These are phyloP conservation scores for Moesziomyces antarcticus DNA, from an alignment of 1,284 basidiomycete species.

Conservation along the genomic window DNA sequence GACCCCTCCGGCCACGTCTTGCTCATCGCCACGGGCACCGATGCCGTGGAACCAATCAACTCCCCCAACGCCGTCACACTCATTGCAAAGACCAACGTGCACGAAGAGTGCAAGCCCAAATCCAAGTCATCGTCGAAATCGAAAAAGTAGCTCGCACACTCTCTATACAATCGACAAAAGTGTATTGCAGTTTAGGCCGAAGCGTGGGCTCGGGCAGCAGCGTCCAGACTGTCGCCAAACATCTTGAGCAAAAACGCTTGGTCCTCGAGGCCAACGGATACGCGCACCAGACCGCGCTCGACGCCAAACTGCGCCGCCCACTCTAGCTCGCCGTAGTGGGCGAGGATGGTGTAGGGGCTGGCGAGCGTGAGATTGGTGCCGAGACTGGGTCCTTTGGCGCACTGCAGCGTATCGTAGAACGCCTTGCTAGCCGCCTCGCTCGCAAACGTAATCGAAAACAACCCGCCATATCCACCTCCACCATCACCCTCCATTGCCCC, in stretches of 20 bases:
- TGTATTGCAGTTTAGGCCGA: not conserved
- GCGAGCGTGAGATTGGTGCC: conserved; percentile 97
- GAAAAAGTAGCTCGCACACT: conserved; percentile 2
- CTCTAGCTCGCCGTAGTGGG: conserved; percentile 88
- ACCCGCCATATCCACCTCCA: conserved; percentile 80
- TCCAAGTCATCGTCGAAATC: conserved; percentile 12
- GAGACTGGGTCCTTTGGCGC: conserved; percentile 89
- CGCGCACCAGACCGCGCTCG: conserved; percentile 82
- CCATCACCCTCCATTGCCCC: conserved; percentile 7
- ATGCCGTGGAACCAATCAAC: conserved; percentile 40
- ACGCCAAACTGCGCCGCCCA: conserved; percentile 92
- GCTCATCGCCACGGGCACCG: conserved; percentile 57
- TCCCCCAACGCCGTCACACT: conserved; percentile 25
- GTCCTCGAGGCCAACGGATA: conserved; percentile 91
- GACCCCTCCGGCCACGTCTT: conserved; percentile 51
- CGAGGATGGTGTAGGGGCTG: conserved; percentile 91
- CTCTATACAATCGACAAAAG: not conserved
- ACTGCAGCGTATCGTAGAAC: conserved; percentile 87
- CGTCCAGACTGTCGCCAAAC: conserved; percentile 77
- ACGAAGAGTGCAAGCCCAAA: conserved; percentile 59
- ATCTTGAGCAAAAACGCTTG: conserved; percentile 73
- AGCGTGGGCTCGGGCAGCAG: conserved; percentile 71
- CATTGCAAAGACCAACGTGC: conserved; percentile 36
- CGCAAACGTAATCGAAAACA: conserved; percentile 91
- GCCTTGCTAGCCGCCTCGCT: conserved; percentile 76